A percentile compares a stretch with the other conserved stretches of the same genome.
phyloP scores from a whole-genome alignment of 2,329 filamentous ascomycete species.

The Colletotrichum sp. region DNA sequence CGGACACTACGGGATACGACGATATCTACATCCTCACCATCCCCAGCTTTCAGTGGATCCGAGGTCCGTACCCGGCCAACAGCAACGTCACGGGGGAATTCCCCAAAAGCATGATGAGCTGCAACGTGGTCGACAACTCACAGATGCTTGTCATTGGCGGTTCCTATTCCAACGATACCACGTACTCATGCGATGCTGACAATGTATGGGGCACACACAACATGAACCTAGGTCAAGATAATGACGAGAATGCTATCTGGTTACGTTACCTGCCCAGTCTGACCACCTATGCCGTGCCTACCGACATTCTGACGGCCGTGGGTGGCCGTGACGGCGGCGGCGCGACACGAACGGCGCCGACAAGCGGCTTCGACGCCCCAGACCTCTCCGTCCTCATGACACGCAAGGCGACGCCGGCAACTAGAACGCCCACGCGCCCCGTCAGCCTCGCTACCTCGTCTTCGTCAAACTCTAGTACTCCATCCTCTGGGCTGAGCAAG shows the following conservation, averaged over 20 bases:
- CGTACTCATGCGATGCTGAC: not conserved
- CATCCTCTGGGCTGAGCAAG: not conserved
- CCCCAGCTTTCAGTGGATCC: slow-evolving; percentile 75
- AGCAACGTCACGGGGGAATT: not conserved
- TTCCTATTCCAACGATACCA: not conserved
- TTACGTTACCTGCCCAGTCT: not conserved
- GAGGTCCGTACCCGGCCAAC: slow-evolving; percentile 34
- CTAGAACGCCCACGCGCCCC: not conserved
- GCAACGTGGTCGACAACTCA: not conserved
- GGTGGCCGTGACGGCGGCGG: not conserved
- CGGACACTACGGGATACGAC: slow-evolving; percentile 51
- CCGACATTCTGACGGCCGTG: not conserved
- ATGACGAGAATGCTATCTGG: not conserved
- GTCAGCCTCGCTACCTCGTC: not conserved
- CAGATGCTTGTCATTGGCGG: not conserved
- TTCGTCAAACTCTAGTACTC: not conserved
- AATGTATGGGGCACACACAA: not conserved
- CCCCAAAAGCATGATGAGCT: not conserved
- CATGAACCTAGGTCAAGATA: not conserved
- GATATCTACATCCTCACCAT: slow-evolving; percentile 79
- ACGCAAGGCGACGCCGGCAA: not conserved
- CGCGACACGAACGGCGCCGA: not conserved
- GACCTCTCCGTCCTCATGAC: not conserved
- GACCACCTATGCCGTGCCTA: not conserved
- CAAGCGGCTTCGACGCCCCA: not conserved